Evolutionary conservation across 1,284 basidiomycete genomes (phyloP).

Genomic region (Schizopora paradoxa): DNA sequence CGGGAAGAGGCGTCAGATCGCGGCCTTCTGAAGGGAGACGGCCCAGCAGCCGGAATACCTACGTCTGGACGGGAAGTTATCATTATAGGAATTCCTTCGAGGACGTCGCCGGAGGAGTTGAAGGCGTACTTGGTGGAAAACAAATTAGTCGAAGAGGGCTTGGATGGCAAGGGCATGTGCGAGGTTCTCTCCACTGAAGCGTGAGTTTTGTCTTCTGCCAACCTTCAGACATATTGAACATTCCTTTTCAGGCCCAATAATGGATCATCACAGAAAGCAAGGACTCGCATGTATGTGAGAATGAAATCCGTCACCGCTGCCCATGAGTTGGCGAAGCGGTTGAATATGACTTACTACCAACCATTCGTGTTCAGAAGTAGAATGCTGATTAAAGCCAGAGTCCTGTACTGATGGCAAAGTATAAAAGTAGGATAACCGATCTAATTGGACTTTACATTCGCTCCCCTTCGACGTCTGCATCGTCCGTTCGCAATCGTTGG

Average conservation of each 20-base stretch:
- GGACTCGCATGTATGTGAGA: constrained; percentile 51
- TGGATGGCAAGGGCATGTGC: constrained; percentile 25
- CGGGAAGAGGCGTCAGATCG: constrained; percentile 36
- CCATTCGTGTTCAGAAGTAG: constrained; percentile 34
- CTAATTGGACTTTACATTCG: constrained; percentile 49
- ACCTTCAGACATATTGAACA: constrained; percentile 3
- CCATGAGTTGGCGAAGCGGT: constrained; percentile 52
- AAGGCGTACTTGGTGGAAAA: constrained; percentile 38
- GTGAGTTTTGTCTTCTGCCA: constrained; percentile 34
- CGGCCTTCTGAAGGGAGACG: constrained; percentile 41
- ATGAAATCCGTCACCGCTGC: constrained; percentile 56
- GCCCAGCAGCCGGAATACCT: constrained; percentile 45
- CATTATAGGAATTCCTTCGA: constrained; percentile 56
- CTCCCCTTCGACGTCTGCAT: constrained; percentile 48
- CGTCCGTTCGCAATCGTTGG: constrained; percentile 56
- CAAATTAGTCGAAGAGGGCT: constrained; percentile 35
- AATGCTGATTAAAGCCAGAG: constrained; percentile 48
- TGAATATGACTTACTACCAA: constrained; percentile 54
- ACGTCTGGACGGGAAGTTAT: constrained; percentile 49
- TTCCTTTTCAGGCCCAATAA: constrained; percentile 29
- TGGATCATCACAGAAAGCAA: constrained; percentile 40
- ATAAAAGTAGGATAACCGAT: constrained; percentile 10
- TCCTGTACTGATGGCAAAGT: constrained; percentile 45
- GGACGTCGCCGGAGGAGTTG: constrained; percentile 32
- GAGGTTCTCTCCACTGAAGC: constrained; percentile 44